Percentiles rank a stretch among this genome's conserved stretches.
Evolutionary conservation across 2,329 filamentous ascomycete species (phyloP).

Genomic region (Pseudopyricularia javanii): DNA sequence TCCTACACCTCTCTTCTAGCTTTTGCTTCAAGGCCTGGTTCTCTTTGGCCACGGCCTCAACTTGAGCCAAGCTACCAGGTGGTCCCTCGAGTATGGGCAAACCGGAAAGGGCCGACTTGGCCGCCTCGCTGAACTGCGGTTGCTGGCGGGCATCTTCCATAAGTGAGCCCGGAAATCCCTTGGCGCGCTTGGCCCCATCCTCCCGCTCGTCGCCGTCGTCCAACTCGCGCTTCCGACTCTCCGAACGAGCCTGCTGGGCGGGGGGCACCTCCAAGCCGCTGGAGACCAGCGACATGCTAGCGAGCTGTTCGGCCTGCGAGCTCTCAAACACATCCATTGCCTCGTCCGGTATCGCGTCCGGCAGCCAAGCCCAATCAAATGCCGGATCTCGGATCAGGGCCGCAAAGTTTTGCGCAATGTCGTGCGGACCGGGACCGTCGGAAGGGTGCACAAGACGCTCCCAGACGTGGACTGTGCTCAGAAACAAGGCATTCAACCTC

Average conservation of each 20-base stretch:
- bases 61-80: slow-evolving; percentile 15
- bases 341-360: slow-evolving; percentile 31
- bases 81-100: slow-evolving; percentile 1
- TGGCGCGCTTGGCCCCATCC: neutral
- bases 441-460: slow-evolving; percentile 23
- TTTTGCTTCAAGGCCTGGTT: slow-evolving; percentile 22
- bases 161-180: neutral
- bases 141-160: neutral
- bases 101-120: slow-evolving; percentile 5
- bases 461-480: slow-evolving; percentile 22
- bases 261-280: slow-evolving; percentile 8
- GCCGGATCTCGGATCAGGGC: slow-evolving; percentile 28
- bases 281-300: slow-evolving; percentile 5
- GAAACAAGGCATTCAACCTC: slow-evolving; percentile 26
- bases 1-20: slow-evolving; percentile 15
- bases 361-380: slow-evolving; percentile 30
- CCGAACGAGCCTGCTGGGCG: slow-evolving; percentile 7
- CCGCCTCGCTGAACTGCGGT: slow-evolving; percentile 4
- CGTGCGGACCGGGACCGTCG: slow-evolving; percentile 26
- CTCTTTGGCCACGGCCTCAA: slow-evolving; percentile 19
- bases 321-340: slow-evolving; percentile 34
- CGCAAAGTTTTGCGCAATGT: slow-evolving; percentile 33
- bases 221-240: slow-evolving; percentile 25
- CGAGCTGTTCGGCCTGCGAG: slow-evolving; percentile 21
- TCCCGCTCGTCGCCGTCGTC: slow-evolving; percentile 3